A percentile compares a stretch with the other conserved stretches of the same genome.
Conservation (phyloP, 2,329 filamentous ascomycete genomes). For the Cercospora sp. region DNA sequence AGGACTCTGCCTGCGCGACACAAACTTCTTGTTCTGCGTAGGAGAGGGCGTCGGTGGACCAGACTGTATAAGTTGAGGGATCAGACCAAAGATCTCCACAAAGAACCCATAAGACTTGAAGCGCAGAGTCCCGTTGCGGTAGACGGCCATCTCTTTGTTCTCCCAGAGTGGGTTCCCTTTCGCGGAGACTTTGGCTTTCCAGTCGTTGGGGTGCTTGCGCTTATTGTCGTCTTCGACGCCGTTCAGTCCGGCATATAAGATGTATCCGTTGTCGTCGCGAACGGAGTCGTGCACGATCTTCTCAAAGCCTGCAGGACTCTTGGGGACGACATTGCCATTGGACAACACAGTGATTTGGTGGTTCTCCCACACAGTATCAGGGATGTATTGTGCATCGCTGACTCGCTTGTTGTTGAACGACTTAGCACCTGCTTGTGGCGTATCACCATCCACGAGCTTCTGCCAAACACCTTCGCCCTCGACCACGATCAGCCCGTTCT, state of each 20-base stretch:
- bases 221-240: background rate
- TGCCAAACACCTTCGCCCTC: background rate
- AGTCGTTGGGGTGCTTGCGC: background rate
- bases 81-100: background rate
- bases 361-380: background rate
- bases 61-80: background rate
- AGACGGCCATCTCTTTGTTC: background rate
- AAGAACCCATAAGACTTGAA: background rate
- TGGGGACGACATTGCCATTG: background rate
- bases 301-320: background rate
- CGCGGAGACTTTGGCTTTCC: background rate
- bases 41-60: background rate
- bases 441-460: background rate
- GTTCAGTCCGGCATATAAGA: background rate
- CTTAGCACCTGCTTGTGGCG: background rate
- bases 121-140: background rate
- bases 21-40: background rate
- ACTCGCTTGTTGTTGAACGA: background rate
- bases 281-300: background rate
- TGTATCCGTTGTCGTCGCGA: background rate
- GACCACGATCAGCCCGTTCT: background rate
- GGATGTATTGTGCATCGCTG: background rate
- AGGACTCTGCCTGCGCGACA: background rate
- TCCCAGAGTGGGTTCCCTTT: background rate
- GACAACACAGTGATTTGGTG: background rate